Evolutionary conservation across 1,284 basidiomycete genomes (phyloP).

Genomic region (Ganoderma lingzhi): DNA sequence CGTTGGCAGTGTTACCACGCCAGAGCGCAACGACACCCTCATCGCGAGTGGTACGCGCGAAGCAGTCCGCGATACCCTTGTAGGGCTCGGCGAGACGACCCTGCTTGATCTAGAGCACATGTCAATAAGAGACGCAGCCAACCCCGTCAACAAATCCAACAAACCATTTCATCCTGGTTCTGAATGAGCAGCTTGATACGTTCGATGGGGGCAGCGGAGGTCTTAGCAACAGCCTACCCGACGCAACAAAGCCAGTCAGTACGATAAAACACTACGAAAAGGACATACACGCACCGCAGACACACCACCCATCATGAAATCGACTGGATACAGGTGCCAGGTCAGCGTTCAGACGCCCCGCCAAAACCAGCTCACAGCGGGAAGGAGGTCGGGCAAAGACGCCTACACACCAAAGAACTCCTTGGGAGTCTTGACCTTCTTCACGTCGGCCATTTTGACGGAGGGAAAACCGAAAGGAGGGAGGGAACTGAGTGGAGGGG

Average conservation of each 20-base stretch:
- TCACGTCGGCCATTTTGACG: conserved; percentile 78
- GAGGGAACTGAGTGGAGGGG: conserved; percentile 59
- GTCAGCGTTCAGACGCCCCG: conserved; percentile 42
- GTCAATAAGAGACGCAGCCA: conserved; percentile 15
- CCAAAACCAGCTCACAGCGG: conserved; percentile 13
- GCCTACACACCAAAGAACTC: conserved; percentile 76
- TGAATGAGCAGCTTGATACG: conserved; percentile 98
- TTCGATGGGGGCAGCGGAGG: conserved; percentile 98
- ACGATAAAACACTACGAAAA: neutral
- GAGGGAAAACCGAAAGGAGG: conserved; percentile 44
- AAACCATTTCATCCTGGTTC: conserved; percentile 95
- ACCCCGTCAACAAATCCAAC: conserved; percentile 26
- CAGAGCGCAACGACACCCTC: conserved; percentile 92
- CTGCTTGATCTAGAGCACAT: conserved; percentile 85
- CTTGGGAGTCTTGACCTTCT: conserved; percentile 81
- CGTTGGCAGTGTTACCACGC: conserved; percentile 98
- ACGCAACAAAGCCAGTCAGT: conserved; percentile 24
- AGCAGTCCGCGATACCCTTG: conserved; percentile 94
- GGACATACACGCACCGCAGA: conserved; percentile 71
- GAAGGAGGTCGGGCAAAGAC: conserved; percentile 20
- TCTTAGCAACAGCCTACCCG: conserved; percentile 92
- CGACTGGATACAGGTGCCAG: conserved; percentile 60
- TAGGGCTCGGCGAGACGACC: conserved; percentile 92
- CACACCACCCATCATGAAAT: conserved; percentile 94
- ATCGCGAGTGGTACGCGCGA: conserved; percentile 87